A percentile compares a stretch with the other conserved stretches of the same genome.
These are phyloP conservation scores for Fusarium mexicanum DNA, from an alignment of 2,329 filamentous ascomycete species.

Conservation along the genomic window DNA sequence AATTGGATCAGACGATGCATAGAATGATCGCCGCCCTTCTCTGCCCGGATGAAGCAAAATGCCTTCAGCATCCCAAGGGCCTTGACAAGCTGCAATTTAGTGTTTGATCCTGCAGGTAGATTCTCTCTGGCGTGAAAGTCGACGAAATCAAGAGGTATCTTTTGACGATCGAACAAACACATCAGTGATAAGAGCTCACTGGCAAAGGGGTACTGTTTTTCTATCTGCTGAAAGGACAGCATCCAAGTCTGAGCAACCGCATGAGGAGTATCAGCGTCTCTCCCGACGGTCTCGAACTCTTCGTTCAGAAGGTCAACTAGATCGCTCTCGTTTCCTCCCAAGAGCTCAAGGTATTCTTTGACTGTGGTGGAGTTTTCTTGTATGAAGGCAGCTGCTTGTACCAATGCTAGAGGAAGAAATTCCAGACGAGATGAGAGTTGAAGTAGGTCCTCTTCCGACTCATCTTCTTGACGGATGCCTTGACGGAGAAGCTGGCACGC, in stretches of 20 bases:
- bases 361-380: constrained; percentile 41
- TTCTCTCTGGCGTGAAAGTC: constrained; percentile 2
- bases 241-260: constrained; percentile 48
- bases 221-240: constrained; percentile 48
- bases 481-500: constrained; percentile 37
- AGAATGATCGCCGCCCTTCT: constrained; percentile 22
- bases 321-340: constrained; percentile 23
- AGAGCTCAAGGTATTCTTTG: constrained; percentile 42
- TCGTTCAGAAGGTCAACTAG: constrained; percentile 41
- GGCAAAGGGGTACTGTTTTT: constrained; percentile 35
- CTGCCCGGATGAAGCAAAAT: constrained; percentile 43
- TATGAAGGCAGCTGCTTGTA: constrained; percentile 50
- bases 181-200: constrained; percentile 48
- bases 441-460: background rate
- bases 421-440: constrained; percentile 42
- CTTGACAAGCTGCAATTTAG: constrained; percentile 5
- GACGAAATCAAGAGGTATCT: constrained; percentile 39
- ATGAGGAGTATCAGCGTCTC: constrained; percentile 40
- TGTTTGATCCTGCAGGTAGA: accelerated
- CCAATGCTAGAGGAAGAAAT: constrained; percentile 48
- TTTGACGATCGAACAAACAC: constrained; percentile 45
- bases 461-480: constrained; percentile 12
- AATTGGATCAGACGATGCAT: constrained; percentile 51
- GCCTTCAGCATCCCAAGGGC: constrained; percentile 36
- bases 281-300: constrained; percentile 44